Conservation (phyloP, 179 eudicot genomes). For the Silene coronaria region DNA sequence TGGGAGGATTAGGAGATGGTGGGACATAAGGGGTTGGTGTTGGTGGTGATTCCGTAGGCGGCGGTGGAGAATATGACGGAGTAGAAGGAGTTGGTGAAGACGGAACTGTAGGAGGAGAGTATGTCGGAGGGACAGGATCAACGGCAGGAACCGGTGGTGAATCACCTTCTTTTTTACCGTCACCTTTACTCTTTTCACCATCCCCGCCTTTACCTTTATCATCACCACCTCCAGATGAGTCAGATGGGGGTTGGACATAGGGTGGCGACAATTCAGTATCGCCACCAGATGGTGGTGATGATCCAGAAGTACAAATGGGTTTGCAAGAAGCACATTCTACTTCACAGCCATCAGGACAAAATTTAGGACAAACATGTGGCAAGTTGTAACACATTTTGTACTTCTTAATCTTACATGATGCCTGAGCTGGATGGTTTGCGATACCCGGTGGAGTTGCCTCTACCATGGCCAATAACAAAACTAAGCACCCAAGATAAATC, state of each 20-base stretch:
- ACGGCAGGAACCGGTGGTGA: constrained; percentile 2
- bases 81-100: constrained; percentile 13
- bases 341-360: constrained; percentile 31
- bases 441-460: constrained; percentile 43
- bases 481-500: constrained; percentile 28
- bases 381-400: constrained; percentile 35
- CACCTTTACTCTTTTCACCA: neutral
- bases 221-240: neutral
- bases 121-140: constrained; percentile 5
- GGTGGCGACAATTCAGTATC: neutral
- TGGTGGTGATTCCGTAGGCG: neutral
- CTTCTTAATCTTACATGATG: constrained; percentile 31
- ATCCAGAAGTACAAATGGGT: constrained; percentile 27
- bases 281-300: constrained; percentile 10
- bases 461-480: constrained; percentile 29
- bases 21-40: neutral
- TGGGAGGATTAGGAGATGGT: neutral
- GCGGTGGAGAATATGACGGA: neutral
- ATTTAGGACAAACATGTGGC: constrained; percentile 34
- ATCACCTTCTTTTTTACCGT: neutral
- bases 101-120: constrained; percentile 13
- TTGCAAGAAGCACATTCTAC: constrained; percentile 40
- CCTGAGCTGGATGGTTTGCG: constrained; percentile 29
- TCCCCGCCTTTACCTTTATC: neutral
- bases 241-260: constrained; percentile 1